Conservation (phyloP, 352 stramenopile genomes). For the Phytophthora lateralis region DNA sequence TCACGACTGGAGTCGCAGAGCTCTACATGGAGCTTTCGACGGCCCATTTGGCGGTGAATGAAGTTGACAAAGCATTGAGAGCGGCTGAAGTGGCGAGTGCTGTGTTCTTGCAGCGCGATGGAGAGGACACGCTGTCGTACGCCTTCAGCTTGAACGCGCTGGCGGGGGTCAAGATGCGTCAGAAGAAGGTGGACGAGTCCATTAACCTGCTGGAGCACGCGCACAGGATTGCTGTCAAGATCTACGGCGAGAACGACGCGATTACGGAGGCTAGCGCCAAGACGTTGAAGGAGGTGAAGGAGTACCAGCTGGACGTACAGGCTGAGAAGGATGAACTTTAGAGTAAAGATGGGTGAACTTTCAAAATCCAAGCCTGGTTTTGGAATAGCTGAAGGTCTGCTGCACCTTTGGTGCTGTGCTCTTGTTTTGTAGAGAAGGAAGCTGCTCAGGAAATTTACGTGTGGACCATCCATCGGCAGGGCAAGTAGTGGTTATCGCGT, state of each 20-base stretch:
- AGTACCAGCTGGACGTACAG: constrained; percentile 53
- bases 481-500: too few species aligned
- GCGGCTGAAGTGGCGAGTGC: constrained; percentile 49
- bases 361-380: constrained; percentile 2
- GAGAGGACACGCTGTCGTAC: constrained; percentile 65
- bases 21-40: constrained; percentile 81
- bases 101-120: constrained; percentile 71
- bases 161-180: constrained; percentile 75
- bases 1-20: constrained; percentile 73
- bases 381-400: neutral
- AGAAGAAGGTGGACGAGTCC: constrained; percentile 58
- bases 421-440: too few species aligned
- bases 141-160: constrained; percentile 86
- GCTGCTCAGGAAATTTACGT: too few species aligned
- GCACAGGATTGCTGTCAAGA: constrained; percentile 66
- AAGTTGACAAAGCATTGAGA: constrained; percentile 46
- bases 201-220: constrained; percentile 69
- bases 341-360: neutral
- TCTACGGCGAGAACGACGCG: constrained; percentile 64
- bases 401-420: neutral
- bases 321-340: constrained; percentile 50
- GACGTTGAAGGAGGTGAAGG: constrained; percentile 68
- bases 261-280: constrained; percentile 69
- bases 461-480: too few species aligned
- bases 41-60: constrained; percentile 43